Percentiles rank a stretch among this genome's conserved stretches.
phyloP scores from a whole-genome alignment of 352 stramenopile species.

The Pythium biforme region DNA sequence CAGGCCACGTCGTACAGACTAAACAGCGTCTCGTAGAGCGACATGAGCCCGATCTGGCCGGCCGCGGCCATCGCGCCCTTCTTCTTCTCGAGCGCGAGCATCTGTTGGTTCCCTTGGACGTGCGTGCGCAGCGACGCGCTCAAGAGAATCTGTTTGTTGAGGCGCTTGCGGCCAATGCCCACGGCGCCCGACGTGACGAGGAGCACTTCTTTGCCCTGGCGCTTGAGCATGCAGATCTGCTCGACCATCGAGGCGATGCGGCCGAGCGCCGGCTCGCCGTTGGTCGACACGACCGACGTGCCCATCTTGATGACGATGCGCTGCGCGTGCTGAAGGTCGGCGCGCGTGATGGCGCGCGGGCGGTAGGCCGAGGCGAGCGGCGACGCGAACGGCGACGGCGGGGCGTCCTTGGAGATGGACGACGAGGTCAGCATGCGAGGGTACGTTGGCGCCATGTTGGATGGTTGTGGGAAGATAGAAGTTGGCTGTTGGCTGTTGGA shows the following conservation, averaged over 20 bases:
- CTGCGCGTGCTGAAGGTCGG: conserved; percentile 72
- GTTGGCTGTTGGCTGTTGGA: neutral
- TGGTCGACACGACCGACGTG: conserved; percentile 94
- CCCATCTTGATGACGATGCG: conserved; percentile 96
- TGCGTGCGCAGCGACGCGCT: conserved; percentile 84
- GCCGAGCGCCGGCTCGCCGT: conserved; percentile 90
- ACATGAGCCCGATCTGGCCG: conserved; percentile 98
- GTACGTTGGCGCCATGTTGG: conserved; percentile 8
- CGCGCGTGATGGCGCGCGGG: conserved; percentile 51
- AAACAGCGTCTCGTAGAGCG: conserved; percentile 97
- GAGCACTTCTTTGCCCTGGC: conserved; percentile 87
- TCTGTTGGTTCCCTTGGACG: conserved; percentile 88
- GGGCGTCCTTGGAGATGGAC: neutral
- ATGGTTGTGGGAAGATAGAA: neutral
- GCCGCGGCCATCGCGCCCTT: conserved; percentile 88
- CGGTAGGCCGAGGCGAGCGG: neutral
- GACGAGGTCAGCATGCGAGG: neutral
- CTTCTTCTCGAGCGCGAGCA: conserved; percentile 88
- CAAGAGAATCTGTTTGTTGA: conserved; percentile 94
- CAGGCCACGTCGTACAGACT: conserved; percentile 93
- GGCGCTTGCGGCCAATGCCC: conserved; percentile 90
- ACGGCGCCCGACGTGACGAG: conserved; percentile 91
- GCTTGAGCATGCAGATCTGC: conserved; percentile 93
- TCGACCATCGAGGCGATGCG: conserved; percentile 91
- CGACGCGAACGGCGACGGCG: neutral